Conservation (phyloP, 768 basidiomycete species). For the Suillus plorans region DNA sequence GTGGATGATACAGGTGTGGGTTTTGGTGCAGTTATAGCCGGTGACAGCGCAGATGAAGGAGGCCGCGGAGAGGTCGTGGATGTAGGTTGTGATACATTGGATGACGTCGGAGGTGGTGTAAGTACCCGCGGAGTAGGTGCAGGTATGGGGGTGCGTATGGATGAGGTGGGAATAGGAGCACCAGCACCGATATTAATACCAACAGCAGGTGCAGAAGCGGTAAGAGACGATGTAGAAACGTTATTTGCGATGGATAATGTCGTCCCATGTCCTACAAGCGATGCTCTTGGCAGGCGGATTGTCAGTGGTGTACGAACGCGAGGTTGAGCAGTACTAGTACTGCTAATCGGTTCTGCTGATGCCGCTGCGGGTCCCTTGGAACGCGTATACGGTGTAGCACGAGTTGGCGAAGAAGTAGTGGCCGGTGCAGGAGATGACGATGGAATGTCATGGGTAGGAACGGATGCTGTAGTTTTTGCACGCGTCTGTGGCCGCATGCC, state of each 20-base stretch:
- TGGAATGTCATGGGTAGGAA: background rate
- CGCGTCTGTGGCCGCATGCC: background rate
- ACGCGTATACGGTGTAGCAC: background rate
- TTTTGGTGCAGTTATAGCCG: background rate
- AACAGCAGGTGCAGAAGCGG: background rate
- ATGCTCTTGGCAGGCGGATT: slow-evolving; percentile 1
- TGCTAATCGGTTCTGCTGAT: background rate
- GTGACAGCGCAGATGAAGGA: background rate
- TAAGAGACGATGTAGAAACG: background rate
- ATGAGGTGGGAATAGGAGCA: background rate
- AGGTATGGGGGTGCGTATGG: background rate
- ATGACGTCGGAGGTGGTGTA: background rate
- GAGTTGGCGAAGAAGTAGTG: background rate
- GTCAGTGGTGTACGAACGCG: background rate
- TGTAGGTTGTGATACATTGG: background rate
- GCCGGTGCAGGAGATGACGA: background rate
- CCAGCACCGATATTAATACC: background rate
- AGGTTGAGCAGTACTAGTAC: background rate
- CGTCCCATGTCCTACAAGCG: background rate
- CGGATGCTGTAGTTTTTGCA: background rate
- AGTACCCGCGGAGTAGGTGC: background rate
- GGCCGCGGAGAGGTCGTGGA: background rate
- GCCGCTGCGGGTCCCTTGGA: background rate
- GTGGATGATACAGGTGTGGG: background rate
- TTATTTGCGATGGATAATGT: background rate